A percentile compares a stretch with the other conserved stretches of the same genome.
These are phyloP conservation scores for Cinnamomum micranthum DNA, from an alignment of 164 flowering plant genomes.

Conservation along the genomic window DNA sequence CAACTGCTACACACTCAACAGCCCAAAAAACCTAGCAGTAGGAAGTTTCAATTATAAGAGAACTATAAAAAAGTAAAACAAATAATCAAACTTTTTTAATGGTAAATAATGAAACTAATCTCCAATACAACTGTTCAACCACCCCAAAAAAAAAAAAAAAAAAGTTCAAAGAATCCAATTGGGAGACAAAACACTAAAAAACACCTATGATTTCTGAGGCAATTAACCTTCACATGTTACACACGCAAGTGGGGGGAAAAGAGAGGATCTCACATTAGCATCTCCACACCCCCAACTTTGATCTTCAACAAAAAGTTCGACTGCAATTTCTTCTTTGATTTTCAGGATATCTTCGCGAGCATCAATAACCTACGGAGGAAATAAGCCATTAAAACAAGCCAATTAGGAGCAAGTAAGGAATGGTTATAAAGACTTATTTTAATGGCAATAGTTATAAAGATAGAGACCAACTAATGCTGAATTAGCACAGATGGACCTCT, in stretches of 20 bases:
- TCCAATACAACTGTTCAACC: neutral
- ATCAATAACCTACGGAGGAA: constrained; percentile 34
- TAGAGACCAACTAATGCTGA: neutral
- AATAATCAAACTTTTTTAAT: neutral
- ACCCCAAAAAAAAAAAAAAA: neutral
- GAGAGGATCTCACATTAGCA: constrained; percentile 43
- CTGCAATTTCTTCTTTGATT: constrained; percentile 63
- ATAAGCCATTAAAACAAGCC: too few relatives aligned
- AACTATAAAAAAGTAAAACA: neutral
- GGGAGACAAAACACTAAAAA: neutral
- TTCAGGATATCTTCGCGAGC: constrained; percentile 65
- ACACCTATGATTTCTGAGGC: neutral
- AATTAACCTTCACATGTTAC: neutral
- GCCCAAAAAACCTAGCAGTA: neutral
- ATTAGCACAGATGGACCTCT: neutral
- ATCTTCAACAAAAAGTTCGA: constrained; percentile 73
- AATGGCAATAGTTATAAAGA: neutral
- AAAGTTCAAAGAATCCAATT: neutral
- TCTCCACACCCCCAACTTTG: constrained; percentile 72
- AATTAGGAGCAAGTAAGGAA: too few relatives aligned
- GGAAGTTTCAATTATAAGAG: neutral
- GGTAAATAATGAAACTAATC: neutral
- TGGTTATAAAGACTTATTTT: neutral
- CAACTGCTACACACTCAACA: neutral
- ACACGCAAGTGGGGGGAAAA: too few relatives aligned